Percentiles rank a stretch among this genome's conserved stretches.
These are phyloP conservation scores for Coemansia sp. DNA, from an alignment of 192 early-diverging fungal genomes.

Conservation along the genomic window DNA sequence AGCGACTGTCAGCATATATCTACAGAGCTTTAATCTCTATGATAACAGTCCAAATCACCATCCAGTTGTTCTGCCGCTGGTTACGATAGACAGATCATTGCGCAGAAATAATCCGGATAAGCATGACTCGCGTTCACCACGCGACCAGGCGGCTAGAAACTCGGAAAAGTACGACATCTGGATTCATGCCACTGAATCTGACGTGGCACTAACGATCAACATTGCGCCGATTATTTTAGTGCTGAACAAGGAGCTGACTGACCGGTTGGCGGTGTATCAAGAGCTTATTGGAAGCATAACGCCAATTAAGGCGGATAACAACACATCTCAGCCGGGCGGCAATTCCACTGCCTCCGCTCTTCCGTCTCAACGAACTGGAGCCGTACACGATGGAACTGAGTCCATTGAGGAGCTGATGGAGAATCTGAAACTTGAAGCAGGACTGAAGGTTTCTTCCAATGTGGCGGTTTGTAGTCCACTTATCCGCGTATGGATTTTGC, in stretches of 20 bases:
- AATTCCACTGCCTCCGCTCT: background rate
- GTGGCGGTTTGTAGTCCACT: conserved; percentile 50
- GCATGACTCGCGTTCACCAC: background rate
- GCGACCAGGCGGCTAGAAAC: background rate
- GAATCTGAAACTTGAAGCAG: conserved; percentile 28
- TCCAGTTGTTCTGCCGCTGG: conserved; percentile 38
- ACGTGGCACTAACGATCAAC: conserved; percentile 32
- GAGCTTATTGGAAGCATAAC: conserved; percentile 18
- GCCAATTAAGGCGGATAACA: background rate
- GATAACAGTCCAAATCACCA: conserved; percentile 42
- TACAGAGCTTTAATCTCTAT: conserved; percentile 40
- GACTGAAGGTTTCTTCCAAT: conserved; percentile 35
- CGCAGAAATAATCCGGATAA: background rate
- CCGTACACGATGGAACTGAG: conserved; percentile 16
- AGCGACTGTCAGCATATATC: conserved; percentile 27
- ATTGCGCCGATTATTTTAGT: conserved; percentile 36
- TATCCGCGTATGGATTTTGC: conserved; percentile 48
- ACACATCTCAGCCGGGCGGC: background rate
- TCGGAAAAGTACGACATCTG: conserved; percentile 43
- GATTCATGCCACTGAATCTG: conserved; percentile 24
- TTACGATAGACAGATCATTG: conserved; percentile 35
- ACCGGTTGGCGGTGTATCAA: conserved; percentile 35
- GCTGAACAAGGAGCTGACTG: conserved; percentile 43
- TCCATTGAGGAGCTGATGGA: conserved; percentile 51
- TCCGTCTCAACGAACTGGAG: background rate